A percentile compares a stretch with the other conserved stretches of the same genome.
Evolutionary conservation across 352 stramenopile genomes (phyloP).

Genomic region (Phytophthora boehmeriae): DNA sequence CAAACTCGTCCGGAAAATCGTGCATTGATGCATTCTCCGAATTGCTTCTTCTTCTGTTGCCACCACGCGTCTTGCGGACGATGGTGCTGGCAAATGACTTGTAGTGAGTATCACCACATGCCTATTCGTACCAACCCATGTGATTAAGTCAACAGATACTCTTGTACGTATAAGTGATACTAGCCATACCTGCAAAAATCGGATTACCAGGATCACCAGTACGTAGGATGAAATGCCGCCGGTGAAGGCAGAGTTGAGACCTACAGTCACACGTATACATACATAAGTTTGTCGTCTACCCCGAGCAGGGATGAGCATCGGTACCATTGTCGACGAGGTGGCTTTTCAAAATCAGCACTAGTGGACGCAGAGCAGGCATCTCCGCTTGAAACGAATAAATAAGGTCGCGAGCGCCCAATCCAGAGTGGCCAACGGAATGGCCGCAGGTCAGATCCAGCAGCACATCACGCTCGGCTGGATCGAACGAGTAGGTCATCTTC

Average conservation of each 20-base stretch:
- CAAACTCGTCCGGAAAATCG: slow-evolving; percentile 31
- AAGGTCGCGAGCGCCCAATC: slow-evolving; percentile 91
- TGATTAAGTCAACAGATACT: not conserved
- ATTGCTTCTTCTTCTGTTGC: slow-evolving; percentile 35
- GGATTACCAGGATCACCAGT: slow-evolving; percentile 94
- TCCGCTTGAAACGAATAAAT: slow-evolving; percentile 91
- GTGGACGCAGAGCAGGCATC: slow-evolving; percentile 92
- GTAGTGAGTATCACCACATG: slow-evolving; percentile 73
- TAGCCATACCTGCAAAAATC: slow-evolving; percentile 88
- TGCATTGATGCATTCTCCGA: slow-evolving; percentile 30
- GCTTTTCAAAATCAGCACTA: slow-evolving; percentile 95
- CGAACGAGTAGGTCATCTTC: slow-evolving; percentile 84
- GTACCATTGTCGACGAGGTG: slow-evolving; percentile 69
- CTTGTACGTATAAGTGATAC: not conserved
- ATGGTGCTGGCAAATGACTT: slow-evolving; percentile 42
- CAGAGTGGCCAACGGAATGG: slow-evolving; percentile 94
- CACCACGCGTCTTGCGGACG: slow-evolving; percentile 19
- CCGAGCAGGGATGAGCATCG: not conserved
- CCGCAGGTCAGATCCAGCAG: slow-evolving; percentile 95
- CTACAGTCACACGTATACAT: slow-evolving; percentile 47
- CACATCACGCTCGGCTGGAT: slow-evolving; percentile 48
- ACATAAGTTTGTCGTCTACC: slow-evolving; percentile 16
- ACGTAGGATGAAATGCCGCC: slow-evolving; percentile 96
- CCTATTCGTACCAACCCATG: slow-evolving; percentile 35
- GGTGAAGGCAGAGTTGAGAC: slow-evolving; percentile 94